A percentile compares a stretch with the other conserved stretches of the same genome.
phyloP scores from a whole-genome alignment of 23 red algal genomes.

The Gracilaria vermiculophylla region DNA sequence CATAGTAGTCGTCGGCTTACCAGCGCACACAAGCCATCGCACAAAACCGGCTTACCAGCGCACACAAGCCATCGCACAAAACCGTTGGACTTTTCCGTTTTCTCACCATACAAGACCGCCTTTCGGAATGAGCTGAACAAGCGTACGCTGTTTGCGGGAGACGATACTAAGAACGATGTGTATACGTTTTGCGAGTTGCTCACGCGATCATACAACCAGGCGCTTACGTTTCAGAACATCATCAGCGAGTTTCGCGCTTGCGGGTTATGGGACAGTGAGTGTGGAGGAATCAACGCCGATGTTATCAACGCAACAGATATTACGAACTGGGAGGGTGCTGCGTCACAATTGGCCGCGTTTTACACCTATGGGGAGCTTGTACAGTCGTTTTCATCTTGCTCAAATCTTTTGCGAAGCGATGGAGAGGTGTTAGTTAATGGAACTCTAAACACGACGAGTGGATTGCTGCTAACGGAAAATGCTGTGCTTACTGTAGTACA shows the following conservation, averaged over 20 bases:
- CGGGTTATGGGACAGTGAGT: not conserved
- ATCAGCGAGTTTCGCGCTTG: not conserved
- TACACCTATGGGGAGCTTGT: not conserved
- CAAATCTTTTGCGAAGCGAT: constrained; percentile 6
- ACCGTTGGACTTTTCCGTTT: too few relatives aligned
- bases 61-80: too few relatives aligned
- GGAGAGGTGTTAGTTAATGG: constrained; percentile 10
- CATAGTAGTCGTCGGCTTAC: too few relatives aligned
- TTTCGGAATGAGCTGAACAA: constrained; percentile 1
- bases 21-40: too few relatives aligned
- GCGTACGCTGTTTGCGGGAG: not conserved
- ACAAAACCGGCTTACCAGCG: too few relatives aligned
- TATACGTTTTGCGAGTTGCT: not conserved
- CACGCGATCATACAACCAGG: not conserved
- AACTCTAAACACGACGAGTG: constrained; percentile 6
- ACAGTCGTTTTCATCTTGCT: not conserved
- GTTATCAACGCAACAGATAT: not conserved
- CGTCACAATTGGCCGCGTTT: not conserved
- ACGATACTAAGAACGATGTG: not conserved
- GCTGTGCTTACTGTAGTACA: not conserved
- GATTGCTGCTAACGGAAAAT: not conserved
- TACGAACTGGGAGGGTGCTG: too few relatives aligned
- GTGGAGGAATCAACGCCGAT: not conserved
- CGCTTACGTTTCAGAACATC: too few relatives aligned
- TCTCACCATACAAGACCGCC: too few relatives aligned